phyloP scores from a whole-genome alignment of 495 filamentous ascomycete species.

The Neurospora sublineolata region DNA sequence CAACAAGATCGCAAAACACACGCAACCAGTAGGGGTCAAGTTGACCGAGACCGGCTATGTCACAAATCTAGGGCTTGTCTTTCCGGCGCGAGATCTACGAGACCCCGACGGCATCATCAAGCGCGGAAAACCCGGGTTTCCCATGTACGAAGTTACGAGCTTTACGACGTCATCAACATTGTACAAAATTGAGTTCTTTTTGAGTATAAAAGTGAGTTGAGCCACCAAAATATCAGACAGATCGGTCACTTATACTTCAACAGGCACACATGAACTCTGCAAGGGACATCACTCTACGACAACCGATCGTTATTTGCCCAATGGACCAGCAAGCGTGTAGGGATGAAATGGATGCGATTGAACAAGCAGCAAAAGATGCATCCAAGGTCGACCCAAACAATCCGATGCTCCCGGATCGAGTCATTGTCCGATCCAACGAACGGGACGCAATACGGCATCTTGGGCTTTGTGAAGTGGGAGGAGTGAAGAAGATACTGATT shows the following conservation, averaged over 20 bases:
- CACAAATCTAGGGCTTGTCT: slow-evolving; percentile 81
- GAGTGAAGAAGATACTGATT: slow-evolving; percentile 78
- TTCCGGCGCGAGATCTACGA: slow-evolving; percentile 79
- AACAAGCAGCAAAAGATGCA: slow-evolving; percentile 87
- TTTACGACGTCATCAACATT: slow-evolving; percentile 91
- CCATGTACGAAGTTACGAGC: slow-evolving; percentile 73
- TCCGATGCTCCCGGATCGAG: slow-evolving; percentile 71
- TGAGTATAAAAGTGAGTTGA: slow-evolving; percentile 74
- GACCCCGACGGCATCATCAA: slow-evolving; percentile 84
- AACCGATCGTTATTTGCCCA: slow-evolving; percentile 92
- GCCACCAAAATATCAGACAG: neutral
- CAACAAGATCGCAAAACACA: slow-evolving; percentile 74
- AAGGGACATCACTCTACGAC: slow-evolving; percentile 77
- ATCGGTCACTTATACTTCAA: slow-evolving; percentile 12
- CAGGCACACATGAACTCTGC: slow-evolving; percentile 88
- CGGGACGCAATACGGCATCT: slow-evolving; percentile 62
- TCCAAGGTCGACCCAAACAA: slow-evolving; percentile 77
- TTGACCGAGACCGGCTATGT: slow-evolving; percentile 80
- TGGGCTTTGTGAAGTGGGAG: slow-evolving; percentile 75
- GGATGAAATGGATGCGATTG: slow-evolving; percentile 96
- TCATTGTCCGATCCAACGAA: slow-evolving; percentile 70
- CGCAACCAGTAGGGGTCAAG: slow-evolving; percentile 67
- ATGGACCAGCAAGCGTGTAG: slow-evolving; percentile 92
- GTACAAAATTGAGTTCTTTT: slow-evolving; percentile 96
- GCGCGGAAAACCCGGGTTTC: slow-evolving; percentile 74